Percentiles rank a stretch among this genome's conserved stretches.
phyloP scores from a whole-genome alignment of 352 stramenopile species.

The Phytopythium montanum region DNA sequence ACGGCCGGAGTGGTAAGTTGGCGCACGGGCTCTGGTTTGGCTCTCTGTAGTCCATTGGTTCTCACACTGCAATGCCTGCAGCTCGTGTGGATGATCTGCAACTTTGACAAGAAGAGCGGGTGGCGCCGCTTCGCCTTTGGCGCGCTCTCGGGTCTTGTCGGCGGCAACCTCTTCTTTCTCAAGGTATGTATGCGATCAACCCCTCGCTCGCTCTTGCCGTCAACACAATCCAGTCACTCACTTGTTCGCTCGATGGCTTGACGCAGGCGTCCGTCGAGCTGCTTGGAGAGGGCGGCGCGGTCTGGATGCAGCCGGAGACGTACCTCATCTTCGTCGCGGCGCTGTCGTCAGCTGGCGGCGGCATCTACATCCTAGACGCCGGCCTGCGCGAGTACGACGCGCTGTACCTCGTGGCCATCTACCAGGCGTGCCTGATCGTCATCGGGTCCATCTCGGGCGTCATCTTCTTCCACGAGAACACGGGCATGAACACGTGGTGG shows the following conservation, averaged over 20 bases:
- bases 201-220: background rate
- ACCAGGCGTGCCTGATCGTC: slow-evolving; percentile 81
- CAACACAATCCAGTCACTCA: background rate
- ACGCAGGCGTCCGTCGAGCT: slow-evolving; percentile 76
- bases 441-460: slow-evolving; percentile 83
- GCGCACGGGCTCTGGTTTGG: background rate
- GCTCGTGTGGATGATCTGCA: slow-evolving; percentile 75
- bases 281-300: slow-evolving; percentile 58
- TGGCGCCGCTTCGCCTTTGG: slow-evolving; percentile 81
- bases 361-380: slow-evolving; percentile 78
- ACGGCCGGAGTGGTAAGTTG: slow-evolving; percentile 42
- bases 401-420: slow-evolving; percentile 83
- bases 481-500: slow-evolving; percentile 81
- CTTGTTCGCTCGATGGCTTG: slow-evolving; percentile 5
- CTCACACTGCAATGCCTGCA: slow-evolving; percentile 12
- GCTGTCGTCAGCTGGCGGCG: slow-evolving; percentile 61
- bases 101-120: slow-evolving; percentile 51
- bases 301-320: slow-evolving; percentile 66
- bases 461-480: slow-evolving; percentile 87
- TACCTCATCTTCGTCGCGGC: slow-evolving; percentile 69
- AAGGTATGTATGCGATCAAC: no score
- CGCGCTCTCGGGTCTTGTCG: slow-evolving; percentile 71
- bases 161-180: slow-evolving; percentile 86
- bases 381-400: slow-evolving; percentile 84
- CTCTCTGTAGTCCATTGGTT: background rate